phyloP scores from a whole-genome alignment of 2,329 filamentous ascomycete species.

The Paecilomyces variotii region DNA sequence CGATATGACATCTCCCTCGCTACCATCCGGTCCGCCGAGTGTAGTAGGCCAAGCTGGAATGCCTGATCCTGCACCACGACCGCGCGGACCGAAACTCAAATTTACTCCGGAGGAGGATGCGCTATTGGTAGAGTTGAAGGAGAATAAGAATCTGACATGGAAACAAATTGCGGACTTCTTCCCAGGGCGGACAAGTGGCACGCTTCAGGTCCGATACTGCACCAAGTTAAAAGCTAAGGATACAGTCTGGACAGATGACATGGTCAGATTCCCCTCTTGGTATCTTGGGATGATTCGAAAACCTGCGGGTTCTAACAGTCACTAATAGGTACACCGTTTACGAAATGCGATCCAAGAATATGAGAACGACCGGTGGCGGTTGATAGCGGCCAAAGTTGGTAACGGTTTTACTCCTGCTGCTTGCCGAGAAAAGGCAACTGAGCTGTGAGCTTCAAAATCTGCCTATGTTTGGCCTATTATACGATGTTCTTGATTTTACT shows the following conservation, averaged over 20 bases:
- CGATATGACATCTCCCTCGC: constrained; percentile 34
- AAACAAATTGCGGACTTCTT: constrained; percentile 98
- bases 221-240: constrained; percentile 93
- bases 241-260: constrained; percentile 87
- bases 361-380: constrained; percentile 73
- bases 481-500: not conserved
- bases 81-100: constrained; percentile 82
- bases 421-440: constrained; percentile 70
- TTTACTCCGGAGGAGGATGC: constrained; percentile 90
- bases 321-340: constrained; percentile 27
- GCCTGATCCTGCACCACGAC: constrained; percentile 71
- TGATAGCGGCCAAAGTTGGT: constrained; percentile 83
- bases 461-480: not conserved
- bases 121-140: constrained; percentile 80
- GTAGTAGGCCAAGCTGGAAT: constrained; percentile 82
- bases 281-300: not conserved
- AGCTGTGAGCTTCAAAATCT: constrained; percentile 39
- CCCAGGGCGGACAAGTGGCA: constrained; percentile 80
- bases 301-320: constrained; percentile 6
- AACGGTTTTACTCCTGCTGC: constrained; percentile 80
- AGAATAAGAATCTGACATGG: constrained; percentile 92
- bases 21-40: constrained; percentile 61
- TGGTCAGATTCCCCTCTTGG: constrained; percentile 46
- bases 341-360: constrained; percentile 34
- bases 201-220: constrained; percentile 87